These are phyloP conservation scores for Hemileia vastatrix DNA, from an alignment of 1,284 basidiomycete genomes.

Conservation along the genomic window DNA sequence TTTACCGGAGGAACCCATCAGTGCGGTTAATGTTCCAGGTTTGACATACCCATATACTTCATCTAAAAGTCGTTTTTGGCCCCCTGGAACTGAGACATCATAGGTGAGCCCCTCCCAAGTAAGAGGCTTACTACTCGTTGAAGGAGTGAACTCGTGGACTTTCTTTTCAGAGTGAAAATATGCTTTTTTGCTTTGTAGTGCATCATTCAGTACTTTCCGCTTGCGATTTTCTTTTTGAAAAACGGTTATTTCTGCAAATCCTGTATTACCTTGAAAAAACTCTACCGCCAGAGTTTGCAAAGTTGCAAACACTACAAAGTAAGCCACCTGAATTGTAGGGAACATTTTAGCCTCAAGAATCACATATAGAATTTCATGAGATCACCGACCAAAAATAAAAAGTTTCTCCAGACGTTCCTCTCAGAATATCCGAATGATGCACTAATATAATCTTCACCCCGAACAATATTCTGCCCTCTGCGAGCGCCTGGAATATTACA, in stretches of 20 bases:
- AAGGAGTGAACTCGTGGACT: neutral
- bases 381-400: constrained; percentile 8
- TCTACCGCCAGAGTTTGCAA: no score
- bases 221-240: no score
- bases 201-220: no score
- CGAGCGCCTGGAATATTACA: constrained; percentile 43
- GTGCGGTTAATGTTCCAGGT: constrained; percentile 49
- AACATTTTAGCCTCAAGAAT: no score
- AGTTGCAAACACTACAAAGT: no score
- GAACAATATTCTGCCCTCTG: constrained; percentile 39
- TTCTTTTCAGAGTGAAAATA: no score
- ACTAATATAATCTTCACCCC: constrained; percentile 42
- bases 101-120: constrained; percentile 49
- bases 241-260: no score
- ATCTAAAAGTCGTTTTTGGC: constrained; percentile 47
- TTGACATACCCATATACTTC: constrained; percentile 50
- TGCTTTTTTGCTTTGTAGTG: no score
- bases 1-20: constrained; percentile 46
- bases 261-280: no score
- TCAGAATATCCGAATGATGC: constrained; percentile 4
- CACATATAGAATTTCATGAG: neutral
- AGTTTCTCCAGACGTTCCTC: constrained; percentile 11
- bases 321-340: no score
- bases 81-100: constrained; percentile 46
- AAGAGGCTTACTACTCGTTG: constrained; percentile 22